Base-by-base conservation (phyloP, 345 rosid genomes). In the Abelmoschus esculentus region DNA sequence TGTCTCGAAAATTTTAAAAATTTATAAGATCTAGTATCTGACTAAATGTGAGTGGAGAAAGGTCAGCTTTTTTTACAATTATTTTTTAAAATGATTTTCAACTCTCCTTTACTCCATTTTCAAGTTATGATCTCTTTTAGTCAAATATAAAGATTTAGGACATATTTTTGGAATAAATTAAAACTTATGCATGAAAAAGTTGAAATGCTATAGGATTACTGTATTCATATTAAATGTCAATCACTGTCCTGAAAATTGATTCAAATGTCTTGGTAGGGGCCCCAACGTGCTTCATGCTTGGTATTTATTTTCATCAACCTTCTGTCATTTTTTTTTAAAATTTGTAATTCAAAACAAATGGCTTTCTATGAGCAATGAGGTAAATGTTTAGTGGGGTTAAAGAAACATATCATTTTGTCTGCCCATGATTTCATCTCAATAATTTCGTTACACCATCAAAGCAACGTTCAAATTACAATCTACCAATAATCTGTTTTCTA, bases 231-330 rank as follows among this genome's bases (percentile, higher is more conserved):
- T 22, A 22, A 22, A 19, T 12, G 60, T 22, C 12, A 3, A 59
- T 59, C 4, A 2, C 19, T 60, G 64, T 38, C 47, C 28, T 8
- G n/a, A 0, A 62, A 42, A 11, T 19, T 18, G 34, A 44, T 13
- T 3, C 50, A 47, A 47, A 3, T 28, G 6, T 28, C 69, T 7
- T 66, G 69, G 69, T 66, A 66, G 59, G 69, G 69, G 56, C 56
- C 69, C 19, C 26, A 46, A 26, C 54, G 13, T 22, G 69, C 38
- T 44, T 44, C 67, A 63, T 63, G 17, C 67, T 63, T 63, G 40
- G 42, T 18, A 15, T 40, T 63, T n/a, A 40, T 40, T 40, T 40
- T 14, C 5, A 1, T 61, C 66, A 62, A 60, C 22, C 19, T 60
- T 60, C 19, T 32, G 22, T 59, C 19, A 3, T 14, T n/a, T 61